Conservation (phyloP, 75 land plant genomes). For the Larix kaempferi region DNA sequence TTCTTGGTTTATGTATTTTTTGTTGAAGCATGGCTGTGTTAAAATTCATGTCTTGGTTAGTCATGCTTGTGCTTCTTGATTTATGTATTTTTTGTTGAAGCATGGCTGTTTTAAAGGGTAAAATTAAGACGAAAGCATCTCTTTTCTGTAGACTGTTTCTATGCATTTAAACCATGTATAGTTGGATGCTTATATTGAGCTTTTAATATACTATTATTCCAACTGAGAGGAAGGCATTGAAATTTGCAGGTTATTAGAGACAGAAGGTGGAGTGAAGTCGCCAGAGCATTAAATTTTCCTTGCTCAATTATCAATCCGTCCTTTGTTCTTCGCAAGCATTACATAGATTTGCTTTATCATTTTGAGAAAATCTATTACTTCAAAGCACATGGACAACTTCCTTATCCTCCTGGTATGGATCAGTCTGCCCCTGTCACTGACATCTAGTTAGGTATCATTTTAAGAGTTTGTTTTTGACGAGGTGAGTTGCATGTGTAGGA, state of each 20-base stretch:
- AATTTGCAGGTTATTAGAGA: conserved; percentile 66
- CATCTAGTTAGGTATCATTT: not conserved
- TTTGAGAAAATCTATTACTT: conserved; percentile 87
- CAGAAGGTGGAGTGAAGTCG: conserved; percentile 89
- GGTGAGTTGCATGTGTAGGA: conserved; percentile 19
- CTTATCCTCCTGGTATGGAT: conserved; percentile 43
- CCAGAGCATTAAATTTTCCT: conserved; percentile 69
- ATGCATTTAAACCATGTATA: too few relatives aligned
- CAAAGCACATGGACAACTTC: conserved; percentile 46
- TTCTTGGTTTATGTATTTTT: too few relatives aligned
- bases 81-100: too few relatives aligned
- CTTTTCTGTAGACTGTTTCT: too few relatives aligned
- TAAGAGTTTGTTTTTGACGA: not conserved
- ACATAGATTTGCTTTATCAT: conserved; percentile 60
- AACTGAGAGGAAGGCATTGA: too few relatives aligned
- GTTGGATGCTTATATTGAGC: too few relatives aligned
- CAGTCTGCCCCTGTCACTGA: not conserved
- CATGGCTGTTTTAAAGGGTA: too few relatives aligned
- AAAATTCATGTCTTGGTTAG: too few relatives aligned
- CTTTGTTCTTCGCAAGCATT: conserved; percentile 80
- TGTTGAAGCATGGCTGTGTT: too few relatives aligned
- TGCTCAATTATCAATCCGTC: conserved; percentile 86
- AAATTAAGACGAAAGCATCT: too few relatives aligned
- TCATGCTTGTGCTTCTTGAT: too few relatives aligned
- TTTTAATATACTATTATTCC: too few relatives aligned